Evolutionary conservation across 83 land plant species (phyloP), one percentile per base, ranked within the genome.

Genomic region (Picea mariana): DNA sequence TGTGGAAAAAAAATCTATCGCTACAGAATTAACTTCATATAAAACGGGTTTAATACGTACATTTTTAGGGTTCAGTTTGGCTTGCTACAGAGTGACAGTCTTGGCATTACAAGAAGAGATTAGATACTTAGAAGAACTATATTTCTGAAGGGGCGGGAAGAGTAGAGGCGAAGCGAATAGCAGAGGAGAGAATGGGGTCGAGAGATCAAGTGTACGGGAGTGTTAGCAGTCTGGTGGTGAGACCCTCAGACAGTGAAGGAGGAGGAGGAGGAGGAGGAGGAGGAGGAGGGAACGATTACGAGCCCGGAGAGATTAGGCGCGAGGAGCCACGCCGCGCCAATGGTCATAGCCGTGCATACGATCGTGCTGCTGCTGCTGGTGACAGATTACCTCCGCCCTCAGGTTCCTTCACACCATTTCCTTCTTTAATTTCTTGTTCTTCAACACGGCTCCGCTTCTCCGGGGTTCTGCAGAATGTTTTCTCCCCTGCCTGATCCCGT

Each of bases 161-260:
- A 7, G 9, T 47, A 47, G 7, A 6, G 7, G 49, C 9, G 49
- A 6, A 7, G 9, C 1, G 52, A 8, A 49, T 16, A 17, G 80
- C 0, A 4, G 3, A 20, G 63, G n/a, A 5, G 31, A 60, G 63
- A 8, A 78, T 78, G 80, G 80, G 63, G 38, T 23, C 80, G 80
- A 42, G 80, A 6, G 80, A 78, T 78, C 80, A 78, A 58, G 63
- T 60, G 12, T 60, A 55, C 63, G 84, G 84, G 11, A 69, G 62
- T 21, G 81, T 83, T 38, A 83, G 85, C 67, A 83, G 85, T 62
- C 69, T 83, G 81, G 85, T 83, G 15, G 85, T 83, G 34, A 62
- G 81, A 44, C 81, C 81, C 3, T 31, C 85, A 44, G 77, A 79
- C 34, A 78, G 59, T 55, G 81, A 38, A 40, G 81, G 75, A 0